Evolutionary conservation across 148 eudicot species (phyloP), one percentile per base, ranked within the genome.

Genomic region (Fallopia convolvulus): DNA sequence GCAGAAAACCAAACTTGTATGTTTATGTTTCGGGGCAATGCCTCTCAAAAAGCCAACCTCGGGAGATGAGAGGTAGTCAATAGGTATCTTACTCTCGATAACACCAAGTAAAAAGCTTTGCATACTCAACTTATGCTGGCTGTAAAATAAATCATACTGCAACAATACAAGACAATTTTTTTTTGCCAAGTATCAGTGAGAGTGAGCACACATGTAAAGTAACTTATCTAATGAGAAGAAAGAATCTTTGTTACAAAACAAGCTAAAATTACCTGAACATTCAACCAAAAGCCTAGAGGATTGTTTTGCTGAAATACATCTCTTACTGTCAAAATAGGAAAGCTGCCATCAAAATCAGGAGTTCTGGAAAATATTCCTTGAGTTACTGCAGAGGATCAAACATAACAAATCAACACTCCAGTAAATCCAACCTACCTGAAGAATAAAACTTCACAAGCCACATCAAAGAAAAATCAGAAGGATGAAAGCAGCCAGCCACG

Each of bases 81-180:
- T 80, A 68, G 21, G 46, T 40, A 81, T 79, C 50, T 79, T 82
- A 5, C 46, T 85, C 84, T 83, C 88, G n/a, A 86, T 76, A 74
- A 77, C 82, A 60, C 90, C 80, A 72, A 89, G 75, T 52, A 93
- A 68, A 75, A 75, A 92, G 74, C 79, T 91, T 78, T 91, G 88
- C 90, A 89, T 88, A 75, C 88, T 93, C 83, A 90, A 78, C 41
- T 91, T 91, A 53, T 87, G 94, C 77, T 89, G 88, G 76, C 79
- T 86, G 82, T 78, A 93, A 83, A 95, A 93, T 18, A 82, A 78
- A 86, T 87, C 87, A 88, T 92, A 86, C 99, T 95, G 92, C 87
- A 84, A 41, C 0, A 76, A 47, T 63, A 47, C 46, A 79, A 56
- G 21, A n/a, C 30, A 77, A 1, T 39, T 44, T 23, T 36, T 33